Conservation (phyloP, 768 basidiomycete genomes). For the Psilocybe cubensis region DNA sequence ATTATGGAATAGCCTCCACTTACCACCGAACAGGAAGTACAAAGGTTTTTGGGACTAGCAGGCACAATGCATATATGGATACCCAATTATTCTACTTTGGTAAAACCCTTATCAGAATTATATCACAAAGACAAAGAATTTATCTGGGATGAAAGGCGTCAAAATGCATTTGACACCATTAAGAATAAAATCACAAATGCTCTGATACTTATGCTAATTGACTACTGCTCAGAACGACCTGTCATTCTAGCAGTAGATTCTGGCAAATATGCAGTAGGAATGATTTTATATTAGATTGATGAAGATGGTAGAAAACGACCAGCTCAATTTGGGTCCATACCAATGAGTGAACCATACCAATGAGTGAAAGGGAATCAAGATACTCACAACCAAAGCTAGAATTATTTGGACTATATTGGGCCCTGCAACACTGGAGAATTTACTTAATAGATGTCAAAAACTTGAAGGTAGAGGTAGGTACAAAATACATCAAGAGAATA, state of each 20-base stretch:
- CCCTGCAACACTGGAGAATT: slow-evolving; percentile 25
- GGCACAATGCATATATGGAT: slow-evolving; percentile 30
- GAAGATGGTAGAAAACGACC: slow-evolving; percentile 22
- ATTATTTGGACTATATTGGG: slow-evolving; percentile 32
- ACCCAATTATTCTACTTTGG: slow-evolving; percentile 19
- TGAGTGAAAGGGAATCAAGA: slow-evolving; percentile 25
- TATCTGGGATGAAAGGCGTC: slow-evolving; percentile 29
- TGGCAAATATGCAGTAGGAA: slow-evolving; percentile 28
- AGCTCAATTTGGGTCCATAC: slow-evolving; percentile 35
- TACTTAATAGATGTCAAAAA: slow-evolving; percentile 9
- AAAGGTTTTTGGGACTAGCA: slow-evolving; percentile 33
- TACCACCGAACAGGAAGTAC: slow-evolving; percentile 27
- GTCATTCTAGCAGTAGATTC: slow-evolving; percentile 38
- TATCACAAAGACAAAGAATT: too few species aligned
- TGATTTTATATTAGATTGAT: slow-evolving; percentile 20
- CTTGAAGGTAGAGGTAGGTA: slow-evolving; percentile 28
- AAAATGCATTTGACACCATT: slow-evolving; percentile 20
- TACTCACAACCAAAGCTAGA: slow-evolving; percentile 45
- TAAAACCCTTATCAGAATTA: too few species aligned
- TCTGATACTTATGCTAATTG: too few species aligned
- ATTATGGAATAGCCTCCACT: slow-evolving; percentile 15
- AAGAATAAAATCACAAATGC: slow-evolving; percentile 26
- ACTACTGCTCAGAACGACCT: slow-evolving; percentile 24
- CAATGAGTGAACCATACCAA: slow-evolving; percentile 34
- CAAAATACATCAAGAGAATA: slow-evolving; percentile 36